These are phyloP conservation scores for Fusarium annulatum DNA, from an alignment of 2,329 filamentous ascomycete genomes.

Conservation along the genomic window DNA sequence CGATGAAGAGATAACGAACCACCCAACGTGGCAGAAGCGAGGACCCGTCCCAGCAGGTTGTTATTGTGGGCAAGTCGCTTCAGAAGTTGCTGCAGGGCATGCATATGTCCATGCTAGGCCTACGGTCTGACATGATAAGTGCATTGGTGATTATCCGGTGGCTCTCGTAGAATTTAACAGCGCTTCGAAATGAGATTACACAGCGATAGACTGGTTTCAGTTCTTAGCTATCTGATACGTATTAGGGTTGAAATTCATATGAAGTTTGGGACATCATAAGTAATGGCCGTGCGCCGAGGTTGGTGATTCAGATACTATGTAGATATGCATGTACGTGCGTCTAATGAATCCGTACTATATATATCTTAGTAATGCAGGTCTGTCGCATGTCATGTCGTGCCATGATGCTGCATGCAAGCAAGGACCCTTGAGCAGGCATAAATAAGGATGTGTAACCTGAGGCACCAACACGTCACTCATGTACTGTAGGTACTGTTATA, in stretches of 20 bases:
- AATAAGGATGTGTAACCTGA: constrained; percentile 11
- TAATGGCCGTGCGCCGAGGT: not conserved
- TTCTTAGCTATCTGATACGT: not conserved
- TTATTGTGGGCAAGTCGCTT: not conserved
- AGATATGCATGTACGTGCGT: not conserved
- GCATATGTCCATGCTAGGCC: not conserved
- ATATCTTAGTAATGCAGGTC: not conserved
- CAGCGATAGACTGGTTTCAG: constrained; percentile 5
- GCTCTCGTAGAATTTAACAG: not conserved
- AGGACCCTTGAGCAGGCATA: constrained; percentile 20
- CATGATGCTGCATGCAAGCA: not conserved
- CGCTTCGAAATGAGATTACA: not conserved
- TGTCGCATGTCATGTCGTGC: not conserved
- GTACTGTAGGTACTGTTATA: not conserved
- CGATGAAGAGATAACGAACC: not conserved
- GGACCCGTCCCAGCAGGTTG: not conserved
- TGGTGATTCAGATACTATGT: not conserved
- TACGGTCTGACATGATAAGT: not conserved
- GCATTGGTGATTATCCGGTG: not conserved
- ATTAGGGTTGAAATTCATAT: not conserved
- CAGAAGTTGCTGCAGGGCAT: not conserved
- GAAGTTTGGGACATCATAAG: not conserved
- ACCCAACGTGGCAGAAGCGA: not conserved
- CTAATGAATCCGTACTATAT: not conserved
- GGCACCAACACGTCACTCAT: constrained; percentile 14